Base-by-base conservation (phyloP, 106 monocot genomes). In the Posidonia australis region DNA sequence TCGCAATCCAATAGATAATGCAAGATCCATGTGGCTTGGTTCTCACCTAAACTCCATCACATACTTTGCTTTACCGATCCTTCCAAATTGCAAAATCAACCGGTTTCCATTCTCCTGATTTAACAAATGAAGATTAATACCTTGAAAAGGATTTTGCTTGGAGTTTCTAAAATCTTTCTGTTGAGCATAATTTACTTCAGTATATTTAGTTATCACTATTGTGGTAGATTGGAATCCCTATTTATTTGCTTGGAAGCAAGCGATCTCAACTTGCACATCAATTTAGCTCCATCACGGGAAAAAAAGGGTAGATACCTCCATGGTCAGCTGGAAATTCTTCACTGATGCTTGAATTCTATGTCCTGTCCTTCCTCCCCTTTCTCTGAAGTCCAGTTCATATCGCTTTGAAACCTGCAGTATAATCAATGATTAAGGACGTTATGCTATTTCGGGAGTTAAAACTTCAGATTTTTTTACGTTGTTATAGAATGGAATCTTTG, bases 351-450 rank as follows among this genome's bases (percentile, higher is more conserved):
- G 84, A 62, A 96, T 91, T 51, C 54, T 74, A 19, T 64, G 77
- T 5, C 72, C 76, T 17, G 71, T 42, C 59, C 71, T 90, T 66
- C 86, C 87, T 51, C 72, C 69, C 54, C 80, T 77, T 51, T 87
- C 87, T 87, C 87, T 87, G 73, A 84, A 96, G 56, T 96, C 90
- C 22, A 96, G 66, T 75, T 96, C 96, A 32, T 96, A 79, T 13
- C 87, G 48, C 72, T 84, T 87, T 1, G 82, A 70, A 13, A 67
- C 55, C 94, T 96, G 51, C 3, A 43, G 19, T 30, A 4, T 30
- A 28, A 21, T 49, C 48, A 49, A 7, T 49, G n/a, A 49, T 4
- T n/a, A 49, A 49, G 2, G 48, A 49, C n/a, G n/a, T 16, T 36
- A 36, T 36, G 36, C 36, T 36, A 16, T 18, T 30, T 58, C 13